These are phyloP conservation scores for Parathielavia hyrcaniae DNA, from an alignment of 495 filamentous ascomycete species.

Conservation along the genomic window DNA sequence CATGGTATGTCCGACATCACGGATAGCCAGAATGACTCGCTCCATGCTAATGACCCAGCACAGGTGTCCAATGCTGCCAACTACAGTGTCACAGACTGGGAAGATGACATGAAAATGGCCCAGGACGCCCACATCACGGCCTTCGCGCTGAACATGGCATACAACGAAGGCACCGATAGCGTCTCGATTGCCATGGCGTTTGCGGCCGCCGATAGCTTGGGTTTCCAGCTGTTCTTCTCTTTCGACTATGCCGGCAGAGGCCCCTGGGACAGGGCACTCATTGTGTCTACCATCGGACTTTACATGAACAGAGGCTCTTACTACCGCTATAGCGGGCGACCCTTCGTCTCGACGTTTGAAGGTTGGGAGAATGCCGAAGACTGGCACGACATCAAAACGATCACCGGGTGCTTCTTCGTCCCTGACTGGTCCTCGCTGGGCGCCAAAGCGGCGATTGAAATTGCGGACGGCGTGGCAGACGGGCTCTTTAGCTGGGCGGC, in stretches of 20 bases:
- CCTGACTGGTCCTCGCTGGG: conserved; percentile 27
- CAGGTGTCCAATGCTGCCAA: conserved; percentile 29
- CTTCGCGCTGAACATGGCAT: conserved; percentile 35
- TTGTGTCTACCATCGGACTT: conserved; percentile 22
- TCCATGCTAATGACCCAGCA: neutral
- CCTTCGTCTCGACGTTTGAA: conserved; percentile 32
- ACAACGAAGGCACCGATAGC: conserved; percentile 22
- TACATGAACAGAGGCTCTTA: conserved; percentile 28
- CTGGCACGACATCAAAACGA: conserved; percentile 28
- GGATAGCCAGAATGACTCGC: neutral
- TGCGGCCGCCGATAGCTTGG: conserved; percentile 24
- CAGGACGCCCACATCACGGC: conserved; percentile 31
- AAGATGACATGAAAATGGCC: conserved; percentile 31
- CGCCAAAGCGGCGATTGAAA: conserved; percentile 7
- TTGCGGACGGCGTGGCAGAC: conserved; percentile 21
- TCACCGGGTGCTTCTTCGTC: conserved; percentile 27
- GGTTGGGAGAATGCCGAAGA: conserved; percentile 19
- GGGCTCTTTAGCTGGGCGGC: conserved; percentile 36
- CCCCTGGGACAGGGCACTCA: conserved; percentile 20
- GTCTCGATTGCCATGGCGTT: conserved; percentile 25
- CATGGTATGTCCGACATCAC: conserved; percentile 20
- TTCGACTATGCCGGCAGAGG: conserved; percentile 33
- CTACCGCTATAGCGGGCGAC: conserved; percentile 25
- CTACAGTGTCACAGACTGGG: conserved; percentile 28
- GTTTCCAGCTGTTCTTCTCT: conserved; percentile 39